These are phyloP conservation scores for Phytophthora hybrid DNA, from an alignment of 352 stramenopile species.

Conservation along the genomic window DNA sequence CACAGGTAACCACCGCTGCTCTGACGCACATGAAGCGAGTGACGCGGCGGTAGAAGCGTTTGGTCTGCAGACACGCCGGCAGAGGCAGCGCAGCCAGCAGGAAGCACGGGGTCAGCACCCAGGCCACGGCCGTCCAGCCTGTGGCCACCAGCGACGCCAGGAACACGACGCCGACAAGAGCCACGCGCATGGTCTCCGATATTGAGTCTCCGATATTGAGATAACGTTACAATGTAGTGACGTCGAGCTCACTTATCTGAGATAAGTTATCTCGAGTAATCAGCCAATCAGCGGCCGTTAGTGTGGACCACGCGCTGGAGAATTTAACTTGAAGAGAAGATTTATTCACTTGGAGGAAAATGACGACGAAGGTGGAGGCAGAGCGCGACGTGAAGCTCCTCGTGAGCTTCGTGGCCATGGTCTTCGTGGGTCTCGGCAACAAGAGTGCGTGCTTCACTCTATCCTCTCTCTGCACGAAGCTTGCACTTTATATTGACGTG, in stretches of 20 bases:
- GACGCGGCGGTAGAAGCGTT: conserved; percentile 57
- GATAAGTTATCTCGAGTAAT: neutral
- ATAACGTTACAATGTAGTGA: no score
- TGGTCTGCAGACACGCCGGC: conserved; percentile 28
- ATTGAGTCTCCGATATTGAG: no score
- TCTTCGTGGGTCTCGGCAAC: conserved; percentile 87
- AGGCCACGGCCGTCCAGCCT: conserved; percentile 58
- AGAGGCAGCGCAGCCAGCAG: conserved; percentile 50
- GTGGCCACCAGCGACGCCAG: conserved; percentile 61
- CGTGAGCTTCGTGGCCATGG: conserved; percentile 83
- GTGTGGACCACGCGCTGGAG: neutral
- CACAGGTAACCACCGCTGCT: neutral
- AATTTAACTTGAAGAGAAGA: neutral
- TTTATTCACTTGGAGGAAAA: conserved; percentile 7
- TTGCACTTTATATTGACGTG: conserved; percentile 52
- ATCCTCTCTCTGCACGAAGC: neutral
- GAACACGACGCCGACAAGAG: conserved; percentile 58
- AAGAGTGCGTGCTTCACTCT: conserved; percentile 62
- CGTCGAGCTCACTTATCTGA: no score
- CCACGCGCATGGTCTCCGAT: conserved; percentile 43
- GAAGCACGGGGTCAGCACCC: conserved; percentile 70
- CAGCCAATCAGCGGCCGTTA: neutral
- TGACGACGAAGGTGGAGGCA: conserved; percentile 32
- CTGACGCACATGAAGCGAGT: conserved; percentile 61
- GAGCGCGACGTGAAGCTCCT: conserved; percentile 76